Base-by-base conservation (phyloP, 176 grass and related monocot species). In the Thinopyrum elongatum region DNA sequence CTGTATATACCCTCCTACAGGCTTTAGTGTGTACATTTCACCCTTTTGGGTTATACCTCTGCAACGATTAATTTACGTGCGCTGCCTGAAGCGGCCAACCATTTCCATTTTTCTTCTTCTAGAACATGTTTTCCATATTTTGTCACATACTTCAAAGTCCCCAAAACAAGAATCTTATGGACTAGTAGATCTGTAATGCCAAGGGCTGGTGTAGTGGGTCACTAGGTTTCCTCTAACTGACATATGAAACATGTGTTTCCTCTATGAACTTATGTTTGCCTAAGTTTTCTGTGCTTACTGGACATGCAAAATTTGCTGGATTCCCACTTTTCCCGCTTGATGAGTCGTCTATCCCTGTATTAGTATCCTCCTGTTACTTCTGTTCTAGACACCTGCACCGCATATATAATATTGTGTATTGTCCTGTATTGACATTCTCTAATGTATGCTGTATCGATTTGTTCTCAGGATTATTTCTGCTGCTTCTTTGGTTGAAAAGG, bases 401-500 rank as follows among this genome's bases (percentile, higher is more conserved):
- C 33, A 58, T 44, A 3, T 73, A 84, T 2, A 55, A 65, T 4
- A 46, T 14, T 31, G 30, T 31, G 30, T 31, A 69, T 27, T 33
- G n/a, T 53, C 46, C 27, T 42, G 14, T 81, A 31, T 61, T 69
- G 34, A 9, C 57, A 31, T 53, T 77, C 29, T 72, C 19, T 90
- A 17, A 84, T 64, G 57, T 23, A 78, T 72, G 2, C 3, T 55
- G 76, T 74, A 74, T 61, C 1, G n/a, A 49, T 49, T 73, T 82
- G 57, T 70, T 38, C 6, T 83, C 72, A 98, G 95, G 87, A 95
- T 98, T 78, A 90, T 98, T 80, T 79, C 93, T 61, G 93, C 91
- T 79, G 95, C 93, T 85, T 61, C 80, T 76, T 93, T 90, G 86
- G 95, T 98, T 73, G 93, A 93, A 53, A 95, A 98, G 82, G 95